Conservation (phyloP, 1,284 basidiomycete species). For the Cystobasidium pallidum region DNA sequence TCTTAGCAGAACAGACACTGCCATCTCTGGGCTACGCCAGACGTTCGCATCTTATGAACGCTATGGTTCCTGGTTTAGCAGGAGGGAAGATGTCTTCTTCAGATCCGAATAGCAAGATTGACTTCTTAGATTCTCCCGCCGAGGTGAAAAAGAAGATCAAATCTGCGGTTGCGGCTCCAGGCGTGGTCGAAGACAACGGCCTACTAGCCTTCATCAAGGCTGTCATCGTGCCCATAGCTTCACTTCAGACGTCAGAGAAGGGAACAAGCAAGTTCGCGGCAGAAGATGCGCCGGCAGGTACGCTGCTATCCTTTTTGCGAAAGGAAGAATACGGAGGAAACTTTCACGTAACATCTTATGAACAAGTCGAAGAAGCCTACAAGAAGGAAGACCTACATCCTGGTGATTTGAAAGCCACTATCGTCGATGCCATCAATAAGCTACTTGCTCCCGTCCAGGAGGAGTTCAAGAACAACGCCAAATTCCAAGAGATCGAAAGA, state of each 20-base stretch:
- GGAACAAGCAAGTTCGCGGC: slow-evolving; percentile 60
- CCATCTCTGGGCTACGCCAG: slow-evolving; percentile 91
- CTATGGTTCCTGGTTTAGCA: slow-evolving; percentile 93
- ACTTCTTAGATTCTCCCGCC: slow-evolving; percentile 89
- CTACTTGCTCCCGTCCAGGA: slow-evolving; percentile 81
- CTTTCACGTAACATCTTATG: slow-evolving; percentile 72
- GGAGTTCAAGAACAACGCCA: slow-evolving; percentile 72
- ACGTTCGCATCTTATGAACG: slow-evolving; percentile 97
- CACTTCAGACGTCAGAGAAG: slow-evolving; percentile 63
- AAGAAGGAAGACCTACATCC: slow-evolving; percentile 79
- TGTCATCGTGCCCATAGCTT: slow-evolving; percentile 85
- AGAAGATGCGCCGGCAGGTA: slow-evolving; percentile 72
- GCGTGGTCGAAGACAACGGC: slow-evolving; percentile 88
- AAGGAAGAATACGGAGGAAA: slow-evolving; percentile 82
- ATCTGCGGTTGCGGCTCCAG: slow-evolving; percentile 89
- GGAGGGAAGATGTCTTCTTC: slow-evolving; percentile 99
- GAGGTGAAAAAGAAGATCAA: slow-evolving; percentile 87
- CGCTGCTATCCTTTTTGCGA: slow-evolving; percentile 77
- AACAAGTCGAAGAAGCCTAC: slow-evolving; percentile 76
- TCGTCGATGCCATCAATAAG: slow-evolving; percentile 74
- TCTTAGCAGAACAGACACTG: slow-evolving; percentile 92
- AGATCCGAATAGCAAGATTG: slow-evolving; percentile 95
- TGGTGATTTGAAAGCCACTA: slow-evolving; percentile 82
- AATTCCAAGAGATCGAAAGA: slow-evolving; percentile 78
- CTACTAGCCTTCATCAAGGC: slow-evolving; percentile 84